Percentiles rank a stretch among this genome's conserved stretches.
These are phyloP conservation scores for Lolium multiflorum DNA, from an alignment of 176 grass and related monocot species.

Conservation along the genomic window DNA sequence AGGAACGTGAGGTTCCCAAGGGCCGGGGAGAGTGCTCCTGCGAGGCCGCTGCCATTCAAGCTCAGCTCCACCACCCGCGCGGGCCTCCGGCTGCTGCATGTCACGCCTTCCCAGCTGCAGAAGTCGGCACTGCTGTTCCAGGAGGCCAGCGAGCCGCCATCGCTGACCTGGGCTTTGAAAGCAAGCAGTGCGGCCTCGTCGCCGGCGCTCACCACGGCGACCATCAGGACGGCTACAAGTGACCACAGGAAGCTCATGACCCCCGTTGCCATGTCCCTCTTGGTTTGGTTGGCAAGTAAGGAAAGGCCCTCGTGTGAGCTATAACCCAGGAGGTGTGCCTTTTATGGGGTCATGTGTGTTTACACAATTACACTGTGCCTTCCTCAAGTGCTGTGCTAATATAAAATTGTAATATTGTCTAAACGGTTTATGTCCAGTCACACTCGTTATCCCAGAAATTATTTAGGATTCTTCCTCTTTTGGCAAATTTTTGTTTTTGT, in stretches of 20 bases:
- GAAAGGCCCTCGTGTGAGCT: no score
- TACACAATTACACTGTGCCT: neutral
- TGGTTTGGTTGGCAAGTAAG: neutral
- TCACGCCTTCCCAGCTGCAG: neutral
- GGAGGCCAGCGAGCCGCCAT: neutral
- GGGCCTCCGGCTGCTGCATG: neutral
- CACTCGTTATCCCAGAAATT: no score
- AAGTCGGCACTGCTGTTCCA: neutral
- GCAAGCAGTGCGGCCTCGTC: neutral
- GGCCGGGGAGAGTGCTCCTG: neutral
- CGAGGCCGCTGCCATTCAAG: neutral
- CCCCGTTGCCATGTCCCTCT: neutral
- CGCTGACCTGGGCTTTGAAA: neutral
- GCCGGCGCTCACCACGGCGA: neutral
- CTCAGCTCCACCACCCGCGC: neutral
- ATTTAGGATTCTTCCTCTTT: no score
- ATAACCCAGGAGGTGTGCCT: no score
- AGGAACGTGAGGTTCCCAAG: neutral
- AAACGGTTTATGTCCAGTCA: no score
- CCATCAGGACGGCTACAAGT: neutral
- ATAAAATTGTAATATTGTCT: no score
- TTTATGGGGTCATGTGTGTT: neutral
- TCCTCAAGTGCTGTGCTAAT: no score
- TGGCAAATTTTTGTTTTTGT: no score
- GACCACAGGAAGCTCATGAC: neutral